phyloP scores from a whole-genome alignment of 768 basidiomycete genomes.

The Mycena epipterygia region DNA sequence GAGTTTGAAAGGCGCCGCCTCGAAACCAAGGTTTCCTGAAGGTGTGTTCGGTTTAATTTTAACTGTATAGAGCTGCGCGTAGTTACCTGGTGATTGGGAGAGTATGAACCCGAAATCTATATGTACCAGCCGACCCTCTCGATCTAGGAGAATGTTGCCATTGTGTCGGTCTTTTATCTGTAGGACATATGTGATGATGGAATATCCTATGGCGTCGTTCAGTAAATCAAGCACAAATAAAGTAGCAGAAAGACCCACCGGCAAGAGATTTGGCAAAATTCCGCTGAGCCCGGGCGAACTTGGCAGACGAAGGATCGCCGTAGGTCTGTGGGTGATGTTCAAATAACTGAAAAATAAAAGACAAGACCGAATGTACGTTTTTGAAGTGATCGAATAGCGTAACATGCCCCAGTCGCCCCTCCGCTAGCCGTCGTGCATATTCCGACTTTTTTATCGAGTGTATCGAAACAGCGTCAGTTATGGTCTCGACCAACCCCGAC shows the following conservation, averaged over 20 bases:
- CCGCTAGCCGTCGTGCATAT: constrained; percentile 89
- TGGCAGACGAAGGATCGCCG: constrained; percentile 88
- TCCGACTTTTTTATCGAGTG: constrained; percentile 99
- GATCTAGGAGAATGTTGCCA: constrained; percentile 96
- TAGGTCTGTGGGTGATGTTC: constrained; percentile 73
- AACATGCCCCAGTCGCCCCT: constrained; percentile 87
- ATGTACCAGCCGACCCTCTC: constrained; percentile 94
- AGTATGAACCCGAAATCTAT: constrained; percentile 55
- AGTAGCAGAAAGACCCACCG: constrained; percentile 55
- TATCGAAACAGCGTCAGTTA: constrained; percentile 97
- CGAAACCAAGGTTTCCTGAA: constrained; percentile 97
- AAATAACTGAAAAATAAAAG: neutral
- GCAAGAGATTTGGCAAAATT: constrained; percentile 96
- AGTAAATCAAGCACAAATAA: neutral
- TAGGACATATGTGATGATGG: constrained; percentile 94
- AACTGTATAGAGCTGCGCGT: constrained; percentile 71
- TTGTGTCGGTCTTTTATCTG: constrained; percentile 99
- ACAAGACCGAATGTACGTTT: constrained; percentile 65
- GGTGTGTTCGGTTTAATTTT: constrained; percentile 97
- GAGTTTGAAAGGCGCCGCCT: constrained; percentile 99
- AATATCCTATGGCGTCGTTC: constrained; percentile 74
- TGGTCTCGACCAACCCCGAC: constrained; percentile 97
- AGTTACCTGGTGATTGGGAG: neutral
- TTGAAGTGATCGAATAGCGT: constrained; percentile 94
- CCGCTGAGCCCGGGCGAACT: constrained; percentile 90